Evolutionary conservation across 2,329 filamentous ascomycete species (phyloP), one percentile per base, ranked within the genome.

Genomic region (Purpureocillium lavendulum): DNA sequence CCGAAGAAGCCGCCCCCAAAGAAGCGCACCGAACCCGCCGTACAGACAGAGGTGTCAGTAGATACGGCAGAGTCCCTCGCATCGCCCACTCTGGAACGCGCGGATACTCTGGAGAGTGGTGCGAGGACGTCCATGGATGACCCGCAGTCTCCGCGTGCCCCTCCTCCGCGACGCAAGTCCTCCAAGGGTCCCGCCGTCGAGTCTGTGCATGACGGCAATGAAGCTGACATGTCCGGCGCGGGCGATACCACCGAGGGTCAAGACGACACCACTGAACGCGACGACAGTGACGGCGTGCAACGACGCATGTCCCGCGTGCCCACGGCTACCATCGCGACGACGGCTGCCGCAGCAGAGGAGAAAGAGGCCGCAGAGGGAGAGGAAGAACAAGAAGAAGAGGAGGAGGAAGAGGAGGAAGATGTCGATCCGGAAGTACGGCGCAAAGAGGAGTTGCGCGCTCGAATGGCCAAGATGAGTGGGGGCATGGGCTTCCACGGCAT

Each of bases 381-480:
- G 13, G 68, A 63, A 10, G 71, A 73, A 16, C 73, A 73, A 14
- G 75, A 73, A 3, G 77, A 75, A 10, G 77, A 77, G 3, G 79
- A 78, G 12, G 82, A 82, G n/a, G 83, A 84, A 15, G 84, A 87
- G 26, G 86, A 89, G 35, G 85, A 89, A 21, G 87, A 94, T 13
- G 70, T 94, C 38, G 89, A 97, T 53, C 87, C 88, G 1, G 92
- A 98, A 59, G 73, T 87, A 16, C 81, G 78, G 49, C 82, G 89
- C 38, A 85, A 83, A 57, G 81, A 95, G 63, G 90, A 96, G 58
- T 71, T 98, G 26, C 80, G 92, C 44, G 88, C 92, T 45, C 80
- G 92, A 51, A 98, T 98, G 87, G 92, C 92, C 34, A 96, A 95
- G 65, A 92, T 98, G 84, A 94, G 90, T 50, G 90, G 90, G 40